Percentiles rank a stretch among this genome's conserved stretches.
These are phyloP conservation scores for Metrosideros polymorpha DNA, from an alignment of 441 rosid genomes.

Conservation along the genomic window DNA sequence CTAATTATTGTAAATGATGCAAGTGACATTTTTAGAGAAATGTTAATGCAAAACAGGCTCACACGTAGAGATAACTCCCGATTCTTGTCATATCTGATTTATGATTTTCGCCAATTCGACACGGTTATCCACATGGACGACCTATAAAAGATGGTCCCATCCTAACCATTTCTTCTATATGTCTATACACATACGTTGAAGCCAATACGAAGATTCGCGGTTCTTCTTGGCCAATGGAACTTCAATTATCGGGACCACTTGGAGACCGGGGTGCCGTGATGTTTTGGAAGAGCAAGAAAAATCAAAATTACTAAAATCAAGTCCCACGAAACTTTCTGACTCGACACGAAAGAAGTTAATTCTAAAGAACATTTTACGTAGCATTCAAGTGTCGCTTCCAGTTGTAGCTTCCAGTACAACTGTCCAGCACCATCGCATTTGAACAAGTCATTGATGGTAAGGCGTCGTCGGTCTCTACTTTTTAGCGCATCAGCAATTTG, in stretches of 20 bases:
- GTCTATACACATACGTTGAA: background rate
- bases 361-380: background rate
- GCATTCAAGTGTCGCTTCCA: background rate
- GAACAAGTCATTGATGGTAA: background rate
- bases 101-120: fast-evolving
- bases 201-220: background rate
- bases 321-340: background rate
- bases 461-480: background rate
- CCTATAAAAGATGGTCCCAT: background rate
- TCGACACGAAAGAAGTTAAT: background rate
- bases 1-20: background rate
- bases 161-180: background rate
- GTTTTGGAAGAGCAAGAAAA: too few species aligned
- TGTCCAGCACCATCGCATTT: background rate
- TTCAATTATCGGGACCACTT: background rate
- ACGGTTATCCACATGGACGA: too few species aligned
- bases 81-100: too few species aligned
- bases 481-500: too few species aligned
- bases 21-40: too few species aligned
- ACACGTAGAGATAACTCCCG: too few species aligned
- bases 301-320: background rate
- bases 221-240: background rate
- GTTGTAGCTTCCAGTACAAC: background rate
- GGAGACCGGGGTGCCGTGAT: background rate
- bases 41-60: too few species aligned